phyloP scores from a whole-genome alignment of 139 green algal genomes.

The Chlorella vulgaris region DNA sequence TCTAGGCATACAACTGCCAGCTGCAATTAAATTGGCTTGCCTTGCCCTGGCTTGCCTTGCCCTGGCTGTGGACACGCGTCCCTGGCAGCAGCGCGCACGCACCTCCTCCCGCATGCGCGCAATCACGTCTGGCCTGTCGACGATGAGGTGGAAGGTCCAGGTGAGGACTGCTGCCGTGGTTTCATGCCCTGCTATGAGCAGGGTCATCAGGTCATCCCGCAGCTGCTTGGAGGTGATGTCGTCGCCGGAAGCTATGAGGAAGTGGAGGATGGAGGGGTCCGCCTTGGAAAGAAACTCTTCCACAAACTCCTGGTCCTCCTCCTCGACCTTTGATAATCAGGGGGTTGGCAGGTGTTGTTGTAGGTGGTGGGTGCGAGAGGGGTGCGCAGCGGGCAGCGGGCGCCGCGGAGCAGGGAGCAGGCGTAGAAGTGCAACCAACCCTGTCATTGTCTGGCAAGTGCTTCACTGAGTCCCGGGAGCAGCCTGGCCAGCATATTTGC shows the following conservation, averaged over 20 bases:
- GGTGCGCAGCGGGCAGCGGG: too few species aligned
- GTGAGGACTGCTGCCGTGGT: constrained; percentile 96
- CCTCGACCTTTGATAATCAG: constrained; percentile 67
- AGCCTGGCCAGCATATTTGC: too few species aligned
- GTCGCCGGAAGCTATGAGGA: constrained; percentile 88
- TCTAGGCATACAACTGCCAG: too few species aligned
- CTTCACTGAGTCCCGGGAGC: too few species aligned
- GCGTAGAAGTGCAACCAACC: background rate
- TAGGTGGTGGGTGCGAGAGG: too few species aligned
- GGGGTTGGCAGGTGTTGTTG: background rate
- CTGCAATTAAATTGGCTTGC: too few species aligned
- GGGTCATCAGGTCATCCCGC: constrained; percentile 97
- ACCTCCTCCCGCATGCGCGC: constrained; percentile 68
- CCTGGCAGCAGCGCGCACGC: background rate
- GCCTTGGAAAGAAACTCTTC: constrained; percentile 93
- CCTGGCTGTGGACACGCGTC: background rate
- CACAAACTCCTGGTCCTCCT: constrained; percentile 89
- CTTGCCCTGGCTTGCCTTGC: too few species aligned
- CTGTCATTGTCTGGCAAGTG: too few species aligned
- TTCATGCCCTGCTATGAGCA: constrained; percentile 98
- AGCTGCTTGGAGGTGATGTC: constrained; percentile 96
- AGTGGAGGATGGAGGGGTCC: constrained; percentile 96
- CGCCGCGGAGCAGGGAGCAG: background rate
- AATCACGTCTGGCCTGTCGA: constrained; percentile 70
- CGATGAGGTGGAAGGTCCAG: constrained; percentile 90